Conservation (phyloP, 768 basidiomycete species). For the Filobasidium wieringae region DNA sequence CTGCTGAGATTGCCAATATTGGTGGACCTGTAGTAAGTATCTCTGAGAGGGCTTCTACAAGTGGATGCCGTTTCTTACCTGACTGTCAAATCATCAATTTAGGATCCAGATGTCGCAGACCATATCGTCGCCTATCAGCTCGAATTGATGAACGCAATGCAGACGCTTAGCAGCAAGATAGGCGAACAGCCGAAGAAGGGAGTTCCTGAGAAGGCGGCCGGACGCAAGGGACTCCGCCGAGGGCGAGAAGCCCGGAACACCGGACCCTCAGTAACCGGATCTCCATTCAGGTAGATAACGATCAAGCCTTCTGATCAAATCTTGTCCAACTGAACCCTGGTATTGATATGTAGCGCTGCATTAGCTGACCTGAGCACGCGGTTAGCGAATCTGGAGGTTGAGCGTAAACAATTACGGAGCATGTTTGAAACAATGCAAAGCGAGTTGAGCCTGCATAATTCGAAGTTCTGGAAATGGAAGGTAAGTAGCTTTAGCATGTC, state of each 20-base stretch:
- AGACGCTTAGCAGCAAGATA: constrained; percentile 20
- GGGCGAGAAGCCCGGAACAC: background rate
- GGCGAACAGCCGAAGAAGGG: background rate
- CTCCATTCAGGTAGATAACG: background rate
- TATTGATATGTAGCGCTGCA: background rate
- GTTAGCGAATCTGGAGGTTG: constrained; percentile 11
- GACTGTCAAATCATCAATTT: background rate
- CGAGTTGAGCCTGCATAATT: background rate
- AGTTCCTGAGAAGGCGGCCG: background rate
- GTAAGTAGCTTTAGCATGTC: background rate
- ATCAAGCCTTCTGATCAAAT: background rate
- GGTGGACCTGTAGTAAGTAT: constrained; percentile 3
- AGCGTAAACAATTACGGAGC: constrained; percentile 4
- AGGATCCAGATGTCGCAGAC: constrained; percentile 34
- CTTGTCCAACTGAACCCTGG: background rate
- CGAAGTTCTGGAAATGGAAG: background rate
- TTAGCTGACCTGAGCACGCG: constrained; percentile 7
- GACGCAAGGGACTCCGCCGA: background rate
- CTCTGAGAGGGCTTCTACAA: background rate
- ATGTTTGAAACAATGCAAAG: constrained; percentile 1
- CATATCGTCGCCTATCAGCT: constrained; percentile 36
- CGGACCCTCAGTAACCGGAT: background rate
- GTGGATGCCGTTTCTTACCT: background rate
- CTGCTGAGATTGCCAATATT: background rate
- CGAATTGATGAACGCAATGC: constrained; percentile 28